A percentile compares a stretch with the other conserved stretches of the same genome.
phyloP scores from a whole-genome alignment of 768 basidiomycete species.

The Piloderma croceum region DNA sequence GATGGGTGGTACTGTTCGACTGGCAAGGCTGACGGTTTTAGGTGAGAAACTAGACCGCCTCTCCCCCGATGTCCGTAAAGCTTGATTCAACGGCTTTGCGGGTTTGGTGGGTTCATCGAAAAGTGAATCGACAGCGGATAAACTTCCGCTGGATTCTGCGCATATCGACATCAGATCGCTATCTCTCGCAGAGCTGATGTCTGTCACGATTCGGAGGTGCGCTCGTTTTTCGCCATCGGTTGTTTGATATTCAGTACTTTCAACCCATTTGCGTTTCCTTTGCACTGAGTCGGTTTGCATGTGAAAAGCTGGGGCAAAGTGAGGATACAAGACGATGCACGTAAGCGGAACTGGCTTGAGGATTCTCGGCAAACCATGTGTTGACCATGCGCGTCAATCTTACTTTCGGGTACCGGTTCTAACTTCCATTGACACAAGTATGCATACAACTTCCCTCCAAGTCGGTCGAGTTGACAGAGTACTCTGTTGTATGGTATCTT shows the following conservation, averaged over 20 bases:
- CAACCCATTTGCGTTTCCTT: slow-evolving; percentile 4
- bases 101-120: slow-evolving; percentile 37
- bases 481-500: no score
- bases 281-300: no score
- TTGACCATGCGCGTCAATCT: no score
- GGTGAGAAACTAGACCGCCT: slow-evolving; percentile 3
- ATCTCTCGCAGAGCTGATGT: neutral
- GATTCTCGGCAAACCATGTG: no score
- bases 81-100: slow-evolving; percentile 3
- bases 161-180: slow-evolving; percentile 1
- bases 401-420: no score
- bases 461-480: no score
- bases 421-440: no score
- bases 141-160: slow-evolving; percentile 12
- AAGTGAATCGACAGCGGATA: slow-evolving; percentile 36
- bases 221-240: slow-evolving; percentile 9
- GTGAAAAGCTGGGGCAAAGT: no score
- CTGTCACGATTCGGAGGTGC: slow-evolving; percentile 14
- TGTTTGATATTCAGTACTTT: neutral
- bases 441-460: no score
- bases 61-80: neutral
- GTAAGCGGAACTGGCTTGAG: no score
- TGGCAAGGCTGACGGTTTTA: slow-evolving; percentile 16
- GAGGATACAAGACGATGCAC: no score
- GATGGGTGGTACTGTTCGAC: slow-evolving; percentile 46